Conservation (phyloP, 768 basidiomycete genomes). For the Russula earlei region DNA sequence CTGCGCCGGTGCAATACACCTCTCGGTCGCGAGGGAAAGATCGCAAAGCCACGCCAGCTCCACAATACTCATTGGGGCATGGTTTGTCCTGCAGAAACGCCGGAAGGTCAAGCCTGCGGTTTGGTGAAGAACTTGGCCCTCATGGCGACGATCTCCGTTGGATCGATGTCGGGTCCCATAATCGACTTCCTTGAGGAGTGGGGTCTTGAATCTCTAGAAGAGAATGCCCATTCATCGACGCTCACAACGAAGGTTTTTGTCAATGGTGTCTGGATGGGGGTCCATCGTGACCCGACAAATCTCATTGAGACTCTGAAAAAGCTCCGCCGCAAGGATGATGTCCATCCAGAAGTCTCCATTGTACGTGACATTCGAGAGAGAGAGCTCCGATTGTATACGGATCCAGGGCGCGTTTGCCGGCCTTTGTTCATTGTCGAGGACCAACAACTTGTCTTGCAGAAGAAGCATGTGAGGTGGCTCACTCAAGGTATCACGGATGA, state of each 20-base stretch:
- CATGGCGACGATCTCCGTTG: conserved; percentile 97
- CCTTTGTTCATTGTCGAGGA: conserved; percentile 96
- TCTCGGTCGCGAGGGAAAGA: conserved; percentile 96
- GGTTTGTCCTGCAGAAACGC: conserved; percentile 99
- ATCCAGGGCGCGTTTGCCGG: conserved; percentile 93
- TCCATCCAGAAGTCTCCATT: conserved; percentile 92
- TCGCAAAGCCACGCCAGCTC: conserved; percentile 96
- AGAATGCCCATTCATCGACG: conserved; percentile 77
- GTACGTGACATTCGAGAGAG: conserved; percentile 96
- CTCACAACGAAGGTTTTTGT: conserved; percentile 96
- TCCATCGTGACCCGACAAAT: conserved; percentile 90
- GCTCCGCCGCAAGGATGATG: conserved; percentile 87
- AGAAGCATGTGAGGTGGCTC: conserved; percentile 75
- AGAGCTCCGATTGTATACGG: conserved; percentile 90
- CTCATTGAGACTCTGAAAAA: conserved; percentile 90
- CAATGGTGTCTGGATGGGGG: conserved; percentile 99
- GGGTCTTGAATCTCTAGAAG: conserved; percentile 92
- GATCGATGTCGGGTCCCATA: conserved; percentile 89
- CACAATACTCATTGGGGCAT: conserved; percentile 99
- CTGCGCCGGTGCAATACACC: conserved; percentile 97
- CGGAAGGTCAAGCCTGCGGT: conserved; percentile 99
- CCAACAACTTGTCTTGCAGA: conserved; percentile 73
- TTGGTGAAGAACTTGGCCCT: conserved; percentile 97
- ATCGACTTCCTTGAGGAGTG: conserved; percentile 98
- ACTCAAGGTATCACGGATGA: conserved; percentile 42